Conservation (phyloP, 2,329 filamentous ascomycete genomes). For the Coniochaeta sp. region DNA sequence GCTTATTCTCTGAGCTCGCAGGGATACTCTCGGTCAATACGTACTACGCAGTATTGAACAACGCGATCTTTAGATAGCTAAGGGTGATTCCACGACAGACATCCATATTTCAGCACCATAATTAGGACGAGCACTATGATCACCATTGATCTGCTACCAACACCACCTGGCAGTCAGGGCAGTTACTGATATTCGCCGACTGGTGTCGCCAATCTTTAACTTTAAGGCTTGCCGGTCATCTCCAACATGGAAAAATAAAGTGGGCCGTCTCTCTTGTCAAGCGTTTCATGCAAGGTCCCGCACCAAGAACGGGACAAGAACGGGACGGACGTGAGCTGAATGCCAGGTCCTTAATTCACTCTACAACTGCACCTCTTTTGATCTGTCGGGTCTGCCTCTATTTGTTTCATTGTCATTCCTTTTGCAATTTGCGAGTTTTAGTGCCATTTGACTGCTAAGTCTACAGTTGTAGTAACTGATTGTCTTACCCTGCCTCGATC, state of each 20-base stretch:
- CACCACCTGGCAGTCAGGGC: too few species aligned
- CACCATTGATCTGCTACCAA: too few species aligned
- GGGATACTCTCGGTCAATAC: too few species aligned
- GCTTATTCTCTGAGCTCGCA: too few species aligned
- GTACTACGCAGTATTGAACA: too few species aligned
- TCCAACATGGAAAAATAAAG: background rate
- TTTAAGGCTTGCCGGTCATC: background rate
- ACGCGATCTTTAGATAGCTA: too few species aligned
- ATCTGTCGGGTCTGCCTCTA: background rate
- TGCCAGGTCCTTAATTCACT: background rate
- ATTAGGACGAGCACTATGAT: too few species aligned
- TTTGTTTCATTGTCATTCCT: background rate
- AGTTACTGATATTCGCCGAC: too few species aligned
- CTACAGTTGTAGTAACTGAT: background rate
- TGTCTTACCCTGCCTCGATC: background rate
- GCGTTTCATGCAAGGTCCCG: slow-evolving; percentile 1
- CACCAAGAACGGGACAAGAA: too few species aligned
- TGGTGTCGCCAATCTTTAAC: too few species aligned
- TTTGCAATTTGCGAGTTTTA: background rate
- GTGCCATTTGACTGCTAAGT: background rate
- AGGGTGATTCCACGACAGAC: too few species aligned
- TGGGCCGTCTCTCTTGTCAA: background rate
- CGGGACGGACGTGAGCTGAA: background rate
- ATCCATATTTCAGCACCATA: too few species aligned
- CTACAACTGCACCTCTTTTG: background rate